Conservation (phyloP, 2,329 filamentous ascomycete genomes). For the Penicillium sclerotiorum region DNA sequence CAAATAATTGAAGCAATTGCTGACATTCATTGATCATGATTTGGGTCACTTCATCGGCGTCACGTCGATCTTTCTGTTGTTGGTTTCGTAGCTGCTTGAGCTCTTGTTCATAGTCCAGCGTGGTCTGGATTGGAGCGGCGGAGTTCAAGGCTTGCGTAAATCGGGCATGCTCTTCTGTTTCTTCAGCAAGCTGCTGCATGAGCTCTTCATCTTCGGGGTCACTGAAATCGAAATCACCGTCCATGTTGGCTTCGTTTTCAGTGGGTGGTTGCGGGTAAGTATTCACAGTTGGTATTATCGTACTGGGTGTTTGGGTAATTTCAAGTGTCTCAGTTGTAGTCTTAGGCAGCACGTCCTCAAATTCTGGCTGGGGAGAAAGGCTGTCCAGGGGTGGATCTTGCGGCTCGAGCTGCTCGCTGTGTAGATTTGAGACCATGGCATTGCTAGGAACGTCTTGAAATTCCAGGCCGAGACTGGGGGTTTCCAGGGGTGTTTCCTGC, state of each 20-base stretch:
- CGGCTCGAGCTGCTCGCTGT: too few species aligned
- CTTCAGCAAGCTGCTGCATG: slow-evolving; percentile 79
- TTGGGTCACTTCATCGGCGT: slow-evolving; percentile 91
- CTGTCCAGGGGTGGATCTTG: too few species aligned
- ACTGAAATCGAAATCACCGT: slow-evolving; percentile 67
- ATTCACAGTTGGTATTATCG: slow-evolving; percentile 28
- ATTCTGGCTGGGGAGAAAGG: too few species aligned
- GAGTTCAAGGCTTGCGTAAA: slow-evolving; percentile 88
- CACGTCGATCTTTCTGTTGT: slow-evolving; percentile 92
- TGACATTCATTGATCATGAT: slow-evolving; percentile 97
- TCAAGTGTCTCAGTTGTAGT: not conserved
- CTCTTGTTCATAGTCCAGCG: slow-evolving; percentile 81
- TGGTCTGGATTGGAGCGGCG: slow-evolving; percentile 69
- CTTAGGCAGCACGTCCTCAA: slow-evolving; percentile 44
- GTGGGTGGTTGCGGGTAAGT: slow-evolving; percentile 14
- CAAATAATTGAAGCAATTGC: slow-evolving; percentile 84
- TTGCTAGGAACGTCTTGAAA: too few species aligned
- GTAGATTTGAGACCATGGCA: too few species aligned
- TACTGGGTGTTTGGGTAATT: slow-evolving; percentile 5
- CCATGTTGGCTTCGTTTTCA: slow-evolving; percentile 30
- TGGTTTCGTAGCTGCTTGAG: slow-evolving; percentile 85
- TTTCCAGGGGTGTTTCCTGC: too few species aligned
- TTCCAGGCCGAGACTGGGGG: too few species aligned
- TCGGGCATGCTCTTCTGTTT: slow-evolving; percentile 90
- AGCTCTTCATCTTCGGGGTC: slow-evolving; percentile 93